Evolutionary conservation across 2,329 filamentous ascomycete species (phyloP).

Genomic region (Ophiognomonia clavigignenti-juglandacearum): DNA sequence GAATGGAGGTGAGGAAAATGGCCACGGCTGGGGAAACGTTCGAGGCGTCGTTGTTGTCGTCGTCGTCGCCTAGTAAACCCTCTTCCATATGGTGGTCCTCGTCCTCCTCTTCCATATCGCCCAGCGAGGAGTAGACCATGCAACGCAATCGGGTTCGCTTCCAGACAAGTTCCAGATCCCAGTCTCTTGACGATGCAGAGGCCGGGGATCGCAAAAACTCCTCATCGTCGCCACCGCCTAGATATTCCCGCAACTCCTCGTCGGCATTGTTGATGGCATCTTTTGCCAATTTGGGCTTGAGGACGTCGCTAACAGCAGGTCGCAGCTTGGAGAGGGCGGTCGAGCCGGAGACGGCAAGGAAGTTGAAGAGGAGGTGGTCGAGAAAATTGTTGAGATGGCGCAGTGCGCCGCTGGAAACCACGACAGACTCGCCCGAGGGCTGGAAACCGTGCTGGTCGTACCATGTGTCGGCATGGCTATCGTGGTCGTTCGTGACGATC

Average conservation of each 20-base stretch:
- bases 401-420: slow-evolving; percentile 70
- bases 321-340: slow-evolving; percentile 71
- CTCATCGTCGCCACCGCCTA: slow-evolving; percentile 74
- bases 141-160: slow-evolving; percentile 87
- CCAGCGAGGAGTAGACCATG: slow-evolving; percentile 97
- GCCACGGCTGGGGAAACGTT: slow-evolving; percentile 85
- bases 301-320: slow-evolving; percentile 77
- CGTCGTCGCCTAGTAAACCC: slow-evolving; percentile 62
- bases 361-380: slow-evolving; percentile 87
- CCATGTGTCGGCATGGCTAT: slow-evolving; percentile 65
- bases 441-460: slow-evolving; percentile 65
- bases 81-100: slow-evolving; percentile 85
- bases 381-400: slow-evolving; percentile 85
- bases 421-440: slow-evolving; percentile 60
- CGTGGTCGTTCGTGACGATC: slow-evolving; percentile 84
- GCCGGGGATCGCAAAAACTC: slow-evolving; percentile 56
- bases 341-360: slow-evolving; percentile 75
- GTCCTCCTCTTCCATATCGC: slow-evolving; percentile 96
- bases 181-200: slow-evolving; percentile 52
- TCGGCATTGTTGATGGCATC: slow-evolving; percentile 43
- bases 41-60: slow-evolving; percentile 53
- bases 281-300: slow-evolving; percentile 83
- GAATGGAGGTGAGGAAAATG: slow-evolving; percentile 90
- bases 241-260: slow-evolving; percentile 67
- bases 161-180: slow-evolving; percentile 92